Evolutionary conservation across 345 rosid species (phyloP), one percentile per base, ranked within the genome.

Genomic region (Citrus reticulata): DNA sequence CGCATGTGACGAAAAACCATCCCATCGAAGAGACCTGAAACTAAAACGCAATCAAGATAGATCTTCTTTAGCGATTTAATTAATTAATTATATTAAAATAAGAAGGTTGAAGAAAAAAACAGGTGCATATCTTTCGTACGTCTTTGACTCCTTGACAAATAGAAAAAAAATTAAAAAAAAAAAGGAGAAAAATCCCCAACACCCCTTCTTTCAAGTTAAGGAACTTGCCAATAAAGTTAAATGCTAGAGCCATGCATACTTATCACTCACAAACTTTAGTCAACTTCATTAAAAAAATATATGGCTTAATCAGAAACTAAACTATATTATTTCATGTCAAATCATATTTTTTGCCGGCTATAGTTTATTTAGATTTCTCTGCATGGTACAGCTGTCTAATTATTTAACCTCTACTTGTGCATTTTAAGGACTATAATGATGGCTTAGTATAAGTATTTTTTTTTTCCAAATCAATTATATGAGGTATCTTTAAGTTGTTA

Each of bases 261-360:
- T 68, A 68, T 61, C 80, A 46, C 74, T 24, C 11, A 57, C 13
- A 39, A 63, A n/a, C 25, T 37, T 65, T 63, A 42, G 84, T 77
- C 78, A 74, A 58, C 34, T 19, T 65, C 35, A 34, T 40, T 17
- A 69, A 30, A 51, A 6, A 37, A 5, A 2, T 1, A 4, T 17
- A 54, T 5, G 57, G 22, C 58, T 77, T 65, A 74, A 57, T 70
- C 81, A 59, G 35, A 34, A 25, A 71, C 75, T 42, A 77, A 60
- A 54, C 10, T 63, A 24, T 72, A 46, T 59, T 34, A 59, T 27
- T 74, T 39, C 4, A 29, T 70, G 83, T 82, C 85, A 80, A 78
- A 62, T 85, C 84, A 80, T 37, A 16, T 49, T 68, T 72, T 77
- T 72, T 39, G 73, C 85, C 79, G 80, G 73, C 84, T 83, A 65